Evolutionary conservation across 257 asterid genomes (phyloP), one percentile per base, ranked within the genome.

Genomic region (Solanum appendiculatum): DNA sequence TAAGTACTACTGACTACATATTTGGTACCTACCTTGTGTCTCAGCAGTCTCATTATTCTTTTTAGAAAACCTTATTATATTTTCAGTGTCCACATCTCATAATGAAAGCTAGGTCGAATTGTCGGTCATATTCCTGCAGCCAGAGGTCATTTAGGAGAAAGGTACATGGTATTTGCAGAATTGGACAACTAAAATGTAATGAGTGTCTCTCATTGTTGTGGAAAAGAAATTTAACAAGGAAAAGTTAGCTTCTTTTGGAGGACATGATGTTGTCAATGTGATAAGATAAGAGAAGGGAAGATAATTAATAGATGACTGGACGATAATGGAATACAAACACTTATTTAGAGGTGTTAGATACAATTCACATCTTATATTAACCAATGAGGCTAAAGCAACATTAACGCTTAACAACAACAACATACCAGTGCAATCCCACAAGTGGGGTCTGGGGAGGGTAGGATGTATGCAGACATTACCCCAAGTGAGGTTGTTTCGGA

Each of bases 1-100:
- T 97, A 93, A 94, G 98, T 75, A 75, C 82, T 75, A 75, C 56
- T 39, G 51, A 39, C 82, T 39, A n/a, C 34, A 40, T 75, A 12
- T 75, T 75, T 75, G 83, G 21, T 40, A 12, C 83, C 83, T 75
- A 13, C 48, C 83, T 40, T 75, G 83, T 75, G 23, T 74, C 56
- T 37, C 5, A 23, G 82, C 33, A 13, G 12, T 46, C 51, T 23
- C 82, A n/a, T 75, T 9, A 2, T 36, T 74, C 51, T 37, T 2
- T 21, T 74, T 5, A 74, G 54, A 74, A 36, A 75, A 75, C 83
- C 58, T 75, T 75, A n/a, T 40, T 40, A 75, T 75, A 51, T 39
- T 75, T 39, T 75, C 36, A 13, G 36, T n/a, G 23, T n/a, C 58
- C 34, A 75, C 36, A 40, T 75, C 36, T 75, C 82, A 74, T 74